Evolutionary conservation across 2,329 filamentous ascomycete species (phyloP).

Genomic region (Paecilomyces dactylethromorphus): DNA sequence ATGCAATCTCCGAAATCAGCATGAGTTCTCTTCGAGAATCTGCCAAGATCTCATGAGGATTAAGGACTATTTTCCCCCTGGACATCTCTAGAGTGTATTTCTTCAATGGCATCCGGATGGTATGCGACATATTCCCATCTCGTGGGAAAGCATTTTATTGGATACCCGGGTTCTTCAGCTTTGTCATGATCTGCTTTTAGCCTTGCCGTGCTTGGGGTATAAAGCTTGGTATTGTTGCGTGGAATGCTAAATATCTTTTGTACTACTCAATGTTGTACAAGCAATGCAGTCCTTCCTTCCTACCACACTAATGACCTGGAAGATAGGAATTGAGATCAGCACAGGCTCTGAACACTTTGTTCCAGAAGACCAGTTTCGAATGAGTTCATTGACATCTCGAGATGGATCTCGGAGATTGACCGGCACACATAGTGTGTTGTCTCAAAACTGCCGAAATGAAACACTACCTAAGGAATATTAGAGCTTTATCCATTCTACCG

Average conservation of each 20-base stretch:
- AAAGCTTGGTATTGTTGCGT: constrained; percentile 74
- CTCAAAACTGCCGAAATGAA: no score
- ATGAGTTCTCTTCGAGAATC: no score
- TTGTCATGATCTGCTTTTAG: constrained; percentile 68
- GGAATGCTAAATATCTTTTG: constrained; percentile 90
- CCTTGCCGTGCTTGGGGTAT: constrained; percentile 65
- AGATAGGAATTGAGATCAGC: constrained; percentile 79
- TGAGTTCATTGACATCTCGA: background rate
- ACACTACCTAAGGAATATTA: no score
- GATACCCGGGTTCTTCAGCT: constrained; percentile 33
- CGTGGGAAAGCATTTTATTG: background rate
- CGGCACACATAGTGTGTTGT: no score
- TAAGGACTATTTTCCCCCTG: no score
- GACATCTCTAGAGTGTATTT: no score
- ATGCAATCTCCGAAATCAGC: no score
- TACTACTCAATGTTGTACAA: constrained; percentile 66
- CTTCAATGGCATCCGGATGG: no score
- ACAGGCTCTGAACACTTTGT: constrained; percentile 75
- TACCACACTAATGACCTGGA: constrained; percentile 71
- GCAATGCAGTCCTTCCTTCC: constrained; percentile 48
- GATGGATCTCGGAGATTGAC: no score
- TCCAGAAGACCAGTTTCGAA: constrained; percentile 65
- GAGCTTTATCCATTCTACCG: no score
- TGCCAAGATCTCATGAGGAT: no score
- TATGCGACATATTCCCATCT: no score